A percentile compares a stretch with the other conserved stretches of the same genome.
These are phyloP conservation scores for Ceratorhiza oryzae-sativae DNA, from an alignment of 1,284 basidiomycete species.

Conservation along the genomic window DNA sequence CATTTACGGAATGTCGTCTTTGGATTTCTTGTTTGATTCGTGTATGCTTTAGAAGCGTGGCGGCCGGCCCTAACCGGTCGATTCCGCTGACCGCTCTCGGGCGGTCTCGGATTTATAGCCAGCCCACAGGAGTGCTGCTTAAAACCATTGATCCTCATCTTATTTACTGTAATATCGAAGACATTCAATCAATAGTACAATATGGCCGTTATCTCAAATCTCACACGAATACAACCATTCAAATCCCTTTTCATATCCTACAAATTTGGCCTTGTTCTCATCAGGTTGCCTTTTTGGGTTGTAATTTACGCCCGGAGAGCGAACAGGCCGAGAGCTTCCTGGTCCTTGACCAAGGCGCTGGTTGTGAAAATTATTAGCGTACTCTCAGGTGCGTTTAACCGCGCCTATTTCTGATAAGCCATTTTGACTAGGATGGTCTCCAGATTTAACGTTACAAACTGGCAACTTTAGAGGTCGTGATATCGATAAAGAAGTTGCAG, in stretches of 20 bases:
- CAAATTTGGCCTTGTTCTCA: background rate
- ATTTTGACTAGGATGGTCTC: background rate
- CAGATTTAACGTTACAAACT: constrained; percentile 4
- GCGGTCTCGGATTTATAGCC: too few relatives aligned
- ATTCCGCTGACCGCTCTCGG: too few relatives aligned
- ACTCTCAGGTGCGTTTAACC: background rate
- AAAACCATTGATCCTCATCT: too few relatives aligned
- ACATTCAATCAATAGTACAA: too few relatives aligned
- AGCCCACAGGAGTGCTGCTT: too few relatives aligned
- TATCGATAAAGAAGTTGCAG: background rate
- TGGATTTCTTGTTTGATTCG: too few relatives aligned
- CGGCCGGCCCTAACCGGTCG: too few relatives aligned
- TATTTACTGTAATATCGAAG: too few relatives aligned
- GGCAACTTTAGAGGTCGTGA: constrained; percentile 18
- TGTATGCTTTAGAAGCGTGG: too few relatives aligned
- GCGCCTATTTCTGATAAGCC: background rate
- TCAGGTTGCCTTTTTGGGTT: constrained; percentile 2
- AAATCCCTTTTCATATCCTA: background rate
- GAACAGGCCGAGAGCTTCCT: constrained; percentile 8
- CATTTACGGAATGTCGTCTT: too few relatives aligned
- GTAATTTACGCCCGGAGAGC: background rate
- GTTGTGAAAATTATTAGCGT: background rate
- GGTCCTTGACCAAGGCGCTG: constrained; percentile 13
- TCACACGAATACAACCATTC: constrained; percentile 20
- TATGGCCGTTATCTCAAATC: background rate